phyloP scores from a whole-genome alignment of 768 basidiomycete genomes.

The Rhizopogon vinicolor region DNA sequence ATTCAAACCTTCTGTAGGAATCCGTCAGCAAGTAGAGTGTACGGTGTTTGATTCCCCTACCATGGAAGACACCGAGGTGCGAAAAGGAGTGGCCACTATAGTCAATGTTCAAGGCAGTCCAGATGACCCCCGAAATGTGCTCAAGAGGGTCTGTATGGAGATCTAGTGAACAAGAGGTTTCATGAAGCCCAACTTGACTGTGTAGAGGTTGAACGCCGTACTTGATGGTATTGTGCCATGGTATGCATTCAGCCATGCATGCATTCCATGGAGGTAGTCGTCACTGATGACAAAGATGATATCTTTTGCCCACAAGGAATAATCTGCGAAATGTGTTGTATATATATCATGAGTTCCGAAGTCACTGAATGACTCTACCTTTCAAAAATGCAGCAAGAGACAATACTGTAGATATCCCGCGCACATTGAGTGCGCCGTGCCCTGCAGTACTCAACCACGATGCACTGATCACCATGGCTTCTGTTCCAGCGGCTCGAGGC shows the following conservation, averaged over 20 bases:
- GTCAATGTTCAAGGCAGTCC: constrained; percentile 93
- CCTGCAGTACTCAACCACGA: constrained; percentile 77
- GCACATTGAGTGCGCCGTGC: constrained; percentile 62
- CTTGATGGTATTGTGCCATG: constrained; percentile 67
- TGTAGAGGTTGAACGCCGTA: constrained; percentile 26
- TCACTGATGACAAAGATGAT: constrained; percentile 88
- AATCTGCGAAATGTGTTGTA: constrained; percentile 43
- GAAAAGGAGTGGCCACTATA: constrained; percentile 97
- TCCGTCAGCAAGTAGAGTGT: not conserved
- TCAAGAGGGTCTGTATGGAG: constrained; percentile 58
- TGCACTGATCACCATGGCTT: constrained; percentile 89
- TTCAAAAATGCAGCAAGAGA: constrained; percentile 81
- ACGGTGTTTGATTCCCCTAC: constrained; percentile 36
- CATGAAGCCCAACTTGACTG: not conserved
- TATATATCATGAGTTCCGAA: not conserved
- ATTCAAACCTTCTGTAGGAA: constrained; percentile 81
- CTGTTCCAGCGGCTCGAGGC: constrained; percentile 88
- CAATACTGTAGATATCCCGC: constrained; percentile 84
- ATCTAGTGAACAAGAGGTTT: constrained; percentile 36
- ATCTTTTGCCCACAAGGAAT: constrained; percentile 94
- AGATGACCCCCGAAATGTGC: constrained; percentile 81
- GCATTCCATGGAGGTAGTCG: constrained; percentile 85
- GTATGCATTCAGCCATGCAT: constrained; percentile 87
- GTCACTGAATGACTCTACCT: constrained; percentile 43
- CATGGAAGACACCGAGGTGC: constrained; percentile 92